Conservation (phyloP, 345 rosid species). For the Citrus mangshanensis region DNA sequence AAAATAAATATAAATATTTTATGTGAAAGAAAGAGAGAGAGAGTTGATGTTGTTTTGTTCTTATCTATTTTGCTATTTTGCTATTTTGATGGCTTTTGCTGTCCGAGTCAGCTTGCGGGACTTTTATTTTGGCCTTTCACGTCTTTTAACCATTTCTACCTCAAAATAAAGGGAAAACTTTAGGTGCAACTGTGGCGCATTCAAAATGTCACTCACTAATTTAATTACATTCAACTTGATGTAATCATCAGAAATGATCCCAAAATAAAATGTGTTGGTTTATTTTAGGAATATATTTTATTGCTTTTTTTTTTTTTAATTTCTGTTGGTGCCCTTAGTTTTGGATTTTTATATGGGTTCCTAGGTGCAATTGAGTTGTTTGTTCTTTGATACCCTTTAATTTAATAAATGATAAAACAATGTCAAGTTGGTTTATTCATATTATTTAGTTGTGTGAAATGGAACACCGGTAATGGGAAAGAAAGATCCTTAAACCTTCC, state of each 20-base stretch:
- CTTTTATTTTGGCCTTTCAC: neutral
- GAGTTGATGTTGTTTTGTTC: neutral
- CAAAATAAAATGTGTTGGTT: neutral
- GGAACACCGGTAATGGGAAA: neutral
- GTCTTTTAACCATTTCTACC: neutral
- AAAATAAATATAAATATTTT: neutral
- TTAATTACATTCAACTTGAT: no score
- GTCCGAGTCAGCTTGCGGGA: neutral
- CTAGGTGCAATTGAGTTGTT: neutral
- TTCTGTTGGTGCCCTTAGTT: neutral
- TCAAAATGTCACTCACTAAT: no score
- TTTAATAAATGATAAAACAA: neutral
- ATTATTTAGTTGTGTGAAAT: neutral
- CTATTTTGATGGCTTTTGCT: neutral
- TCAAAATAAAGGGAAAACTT: no score
- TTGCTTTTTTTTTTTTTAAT: neutral
- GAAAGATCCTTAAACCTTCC: neutral
- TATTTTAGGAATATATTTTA: neutral
- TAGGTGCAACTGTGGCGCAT: no score
- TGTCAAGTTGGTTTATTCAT: neutral
- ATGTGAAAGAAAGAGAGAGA: neutral
- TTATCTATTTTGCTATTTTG: neutral
- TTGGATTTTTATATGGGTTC: neutral
- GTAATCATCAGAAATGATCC: no score
- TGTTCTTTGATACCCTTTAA: neutral